Base-by-base conservation (phyloP, 768 basidiomycete species). In the Leccinum sublutescens region DNA sequence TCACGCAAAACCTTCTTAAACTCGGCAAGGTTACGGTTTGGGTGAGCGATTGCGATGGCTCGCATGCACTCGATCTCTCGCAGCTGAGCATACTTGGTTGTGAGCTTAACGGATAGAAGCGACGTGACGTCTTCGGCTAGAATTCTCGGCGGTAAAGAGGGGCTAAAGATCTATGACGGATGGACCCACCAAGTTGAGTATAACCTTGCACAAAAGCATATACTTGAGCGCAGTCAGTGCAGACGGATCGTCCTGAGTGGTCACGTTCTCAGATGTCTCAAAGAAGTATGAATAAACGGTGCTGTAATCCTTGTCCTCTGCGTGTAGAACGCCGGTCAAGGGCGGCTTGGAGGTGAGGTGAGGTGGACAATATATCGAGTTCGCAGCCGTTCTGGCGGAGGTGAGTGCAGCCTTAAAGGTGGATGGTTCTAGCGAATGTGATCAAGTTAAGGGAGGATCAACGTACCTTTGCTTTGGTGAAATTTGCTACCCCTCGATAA, bases 281-380 rank as follows among this genome's bases (percentile, higher is more conserved):
- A 92, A 94, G 76, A 98, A 98, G 77, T 98, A 99, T 0, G 92
- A 94, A 74, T 97, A 97, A 21, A 87, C 96, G 0, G 96, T 99
- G 58, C 85, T 95, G 74, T 97, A 98, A 75, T 98, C 96, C 70
- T 95, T 96, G 68, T 99, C 96, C 66, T 99, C 95, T 0, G 96
- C 95, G 67, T 97, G 93, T 10, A 98, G 81, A 47, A 96, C 80
- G 4, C 96, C 89, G 79, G 66, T 90, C 88, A 29, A 85, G 77
- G 15, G 79, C 75, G 2, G 80, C 80, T 68, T 81, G 87, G 25
- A 25, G 25, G 25, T 25, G 17, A 90, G 78, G 57, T 84, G 77
- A 12, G 88, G 87, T 31, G 88, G 86, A 66, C 95, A 96, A 78
- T 98, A 98, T 69, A 98, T 96, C 3, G 93, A 85, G 75, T 96